These are phyloP conservation scores for Macrolepiota albuminosa DNA, from an alignment of 768 basidiomycete genomes.

Conservation along the genomic window DNA sequence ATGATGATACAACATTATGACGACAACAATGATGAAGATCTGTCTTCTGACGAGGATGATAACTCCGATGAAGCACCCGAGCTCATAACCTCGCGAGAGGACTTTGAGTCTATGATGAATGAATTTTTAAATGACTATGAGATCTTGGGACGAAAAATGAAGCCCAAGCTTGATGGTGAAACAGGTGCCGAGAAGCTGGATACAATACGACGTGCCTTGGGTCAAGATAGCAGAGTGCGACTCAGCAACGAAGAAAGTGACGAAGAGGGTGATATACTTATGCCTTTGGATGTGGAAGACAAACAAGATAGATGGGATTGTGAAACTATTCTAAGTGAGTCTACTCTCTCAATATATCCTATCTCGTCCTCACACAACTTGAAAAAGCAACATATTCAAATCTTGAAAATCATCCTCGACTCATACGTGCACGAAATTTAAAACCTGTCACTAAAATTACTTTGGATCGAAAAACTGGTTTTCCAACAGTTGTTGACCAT, in stretches of 20 bases:
- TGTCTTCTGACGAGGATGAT: conserved; percentile 26
- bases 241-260: conserved; percentile 38
- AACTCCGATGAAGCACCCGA: conserved; percentile 64
- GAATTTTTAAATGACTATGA: conserved; percentile 93
- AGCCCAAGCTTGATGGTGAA: conserved; percentile 67
- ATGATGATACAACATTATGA: conserved; percentile 78
- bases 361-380: neutral
- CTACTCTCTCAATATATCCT: neutral
- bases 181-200: conserved; percentile 76
- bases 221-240: conserved; percentile 58
- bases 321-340: conserved; percentile 90
- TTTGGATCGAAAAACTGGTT: conserved; percentile 72
- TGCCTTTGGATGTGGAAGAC: conserved; percentile 44
- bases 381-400: conserved; percentile 93
- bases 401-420: conserved; percentile 91
- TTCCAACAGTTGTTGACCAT: conserved; percentile 51
- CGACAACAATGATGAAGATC: conserved; percentile 50
- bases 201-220: conserved; percentile 72
- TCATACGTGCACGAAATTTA: conserved; percentile 66
- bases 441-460: conserved; percentile 57
- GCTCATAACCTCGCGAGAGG: conserved; percentile 76
- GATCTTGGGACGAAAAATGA: conserved; percentile 82
- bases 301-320: conserved; percentile 90
- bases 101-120: conserved; percentile 88
- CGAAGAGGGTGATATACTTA: conserved; percentile 35